A percentile compares a stretch with the other conserved stretches of the same genome.
These are phyloP conservation scores for Penicillium fimorum DNA, from an alignment of 495 filamentous ascomycete genomes.

Conservation along the genomic window DNA sequence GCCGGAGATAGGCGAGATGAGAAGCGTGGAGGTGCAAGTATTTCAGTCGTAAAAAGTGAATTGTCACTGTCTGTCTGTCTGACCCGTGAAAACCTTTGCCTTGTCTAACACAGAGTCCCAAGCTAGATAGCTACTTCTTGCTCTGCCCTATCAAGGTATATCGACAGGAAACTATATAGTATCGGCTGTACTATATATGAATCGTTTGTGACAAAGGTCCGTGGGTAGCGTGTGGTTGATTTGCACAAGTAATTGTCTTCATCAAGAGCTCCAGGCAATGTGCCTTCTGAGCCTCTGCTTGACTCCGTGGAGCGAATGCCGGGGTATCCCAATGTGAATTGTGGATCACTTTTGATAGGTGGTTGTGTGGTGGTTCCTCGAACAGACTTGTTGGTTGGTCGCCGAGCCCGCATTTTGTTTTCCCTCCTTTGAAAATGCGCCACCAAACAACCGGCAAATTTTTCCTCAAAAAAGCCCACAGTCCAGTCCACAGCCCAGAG, in stretches of 20 bases:
- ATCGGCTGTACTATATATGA: constrained; percentile 54
- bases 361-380: background rate
- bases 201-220: constrained; percentile 39
- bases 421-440: background rate
- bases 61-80: constrained; percentile 42
- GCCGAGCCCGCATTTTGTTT: constrained; percentile 1
- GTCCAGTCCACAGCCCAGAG: constrained; percentile 1
- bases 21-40: constrained; percentile 29
- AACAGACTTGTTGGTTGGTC: background rate
- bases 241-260: background rate
- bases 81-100: constrained; percentile 33
- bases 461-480: constrained; percentile 5
- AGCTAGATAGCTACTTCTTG: constrained; percentile 54
- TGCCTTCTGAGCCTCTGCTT: background rate
- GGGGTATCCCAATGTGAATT: background rate
- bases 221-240: constrained; percentile 17
- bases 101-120: constrained; percentile 48
- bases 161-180: constrained; percentile 67
- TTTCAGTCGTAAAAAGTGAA: constrained; percentile 46
- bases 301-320: background rate
- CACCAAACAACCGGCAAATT: background rate
- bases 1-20: constrained; percentile 16
- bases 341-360: background rate
- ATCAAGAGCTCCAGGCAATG: background rate
- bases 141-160: constrained; percentile 64